Conservation (phyloP, 2,329 filamentous ascomycete species). For the Corinectria fuckeliana region DNA sequence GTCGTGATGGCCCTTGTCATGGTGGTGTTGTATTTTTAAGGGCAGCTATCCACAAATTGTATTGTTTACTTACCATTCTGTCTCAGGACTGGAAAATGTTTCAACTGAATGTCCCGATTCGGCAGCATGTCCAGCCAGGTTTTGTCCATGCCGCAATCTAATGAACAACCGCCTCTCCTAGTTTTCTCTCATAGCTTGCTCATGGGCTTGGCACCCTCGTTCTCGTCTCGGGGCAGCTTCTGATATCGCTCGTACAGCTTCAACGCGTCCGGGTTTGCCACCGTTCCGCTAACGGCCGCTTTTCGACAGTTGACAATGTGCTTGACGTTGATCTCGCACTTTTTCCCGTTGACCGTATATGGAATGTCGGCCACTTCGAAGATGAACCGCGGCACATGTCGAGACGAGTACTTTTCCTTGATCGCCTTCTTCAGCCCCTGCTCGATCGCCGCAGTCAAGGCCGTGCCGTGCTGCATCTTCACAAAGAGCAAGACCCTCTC, state of each 20-base stretch:
- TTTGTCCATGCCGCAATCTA: too few species aligned
- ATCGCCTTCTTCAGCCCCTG: neutral
- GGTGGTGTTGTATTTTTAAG: too few species aligned
- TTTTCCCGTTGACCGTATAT: conserved; percentile 20
- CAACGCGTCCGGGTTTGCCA: conserved; percentile 8
- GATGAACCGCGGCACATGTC: conserved; percentile 15
- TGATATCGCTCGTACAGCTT: conserved; percentile 5
- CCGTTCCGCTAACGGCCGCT: conserved; percentile 7
- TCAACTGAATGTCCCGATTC: too few species aligned
- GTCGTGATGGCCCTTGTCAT: too few species aligned
- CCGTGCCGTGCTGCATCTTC: neutral
- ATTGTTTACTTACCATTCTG: too few species aligned
- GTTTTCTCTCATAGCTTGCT: too few species aligned
- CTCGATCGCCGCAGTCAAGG: neutral
- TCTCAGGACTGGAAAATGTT: too few species aligned
- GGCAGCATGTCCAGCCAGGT: too few species aligned
- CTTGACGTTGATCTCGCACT: conserved; percentile 24
- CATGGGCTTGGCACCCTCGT: too few species aligned
- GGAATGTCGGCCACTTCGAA: conserved; percentile 18
- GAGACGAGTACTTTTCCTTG: neutral
- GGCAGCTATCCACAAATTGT: too few species aligned
- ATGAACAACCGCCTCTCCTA: too few species aligned
- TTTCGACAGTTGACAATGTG: conserved; percentile 10
- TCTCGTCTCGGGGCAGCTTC: neutral
- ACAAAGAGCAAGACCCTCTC: conserved; percentile 9